A percentile compares a stretch with the other conserved stretches of the same genome.
phyloP scores from a whole-genome alignment of 768 basidiomycete species.

The Mycena galopus region DNA sequence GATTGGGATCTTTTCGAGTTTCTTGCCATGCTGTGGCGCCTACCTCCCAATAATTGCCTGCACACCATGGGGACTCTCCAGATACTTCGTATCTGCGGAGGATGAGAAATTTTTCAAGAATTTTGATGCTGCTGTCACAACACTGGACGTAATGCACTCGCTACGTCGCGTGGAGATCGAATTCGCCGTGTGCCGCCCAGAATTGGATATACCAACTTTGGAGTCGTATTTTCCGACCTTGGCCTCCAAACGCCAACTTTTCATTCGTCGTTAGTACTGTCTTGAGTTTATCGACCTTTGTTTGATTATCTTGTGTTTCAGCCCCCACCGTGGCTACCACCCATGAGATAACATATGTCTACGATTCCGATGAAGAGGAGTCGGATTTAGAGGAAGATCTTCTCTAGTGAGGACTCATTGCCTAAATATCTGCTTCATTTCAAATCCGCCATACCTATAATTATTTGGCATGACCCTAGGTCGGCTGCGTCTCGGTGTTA shows the following conservation, averaged over 20 bases:
- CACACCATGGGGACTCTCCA: not conserved
- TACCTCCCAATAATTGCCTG: not conserved
- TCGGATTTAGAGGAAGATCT: not conserved
- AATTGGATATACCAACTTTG: not conserved
- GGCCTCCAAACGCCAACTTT: not conserved
- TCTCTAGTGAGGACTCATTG: not conserved
- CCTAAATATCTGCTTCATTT: not conserved
- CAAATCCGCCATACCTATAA: not conserved
- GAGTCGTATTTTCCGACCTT: not conserved
- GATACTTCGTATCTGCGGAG: not conserved
- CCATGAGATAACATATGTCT: not conserved
- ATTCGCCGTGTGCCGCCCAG: not conserved
- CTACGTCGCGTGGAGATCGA: conserved; percentile 1
- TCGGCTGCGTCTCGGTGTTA: too few species aligned
- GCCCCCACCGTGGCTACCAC: not conserved
- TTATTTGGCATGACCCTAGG: too few species aligned
- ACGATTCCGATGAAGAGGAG: not conserved
- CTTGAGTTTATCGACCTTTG: not conserved
- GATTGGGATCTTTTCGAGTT: not conserved
- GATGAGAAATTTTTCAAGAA: not conserved
- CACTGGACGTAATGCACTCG: not conserved
- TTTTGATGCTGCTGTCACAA: not conserved
- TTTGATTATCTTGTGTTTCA: not conserved
- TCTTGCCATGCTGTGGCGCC: not conserved
- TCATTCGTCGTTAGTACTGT: not conserved